Conservation (phyloP, 306 rosid genomes). For the Vigna nakashimae region DNA sequence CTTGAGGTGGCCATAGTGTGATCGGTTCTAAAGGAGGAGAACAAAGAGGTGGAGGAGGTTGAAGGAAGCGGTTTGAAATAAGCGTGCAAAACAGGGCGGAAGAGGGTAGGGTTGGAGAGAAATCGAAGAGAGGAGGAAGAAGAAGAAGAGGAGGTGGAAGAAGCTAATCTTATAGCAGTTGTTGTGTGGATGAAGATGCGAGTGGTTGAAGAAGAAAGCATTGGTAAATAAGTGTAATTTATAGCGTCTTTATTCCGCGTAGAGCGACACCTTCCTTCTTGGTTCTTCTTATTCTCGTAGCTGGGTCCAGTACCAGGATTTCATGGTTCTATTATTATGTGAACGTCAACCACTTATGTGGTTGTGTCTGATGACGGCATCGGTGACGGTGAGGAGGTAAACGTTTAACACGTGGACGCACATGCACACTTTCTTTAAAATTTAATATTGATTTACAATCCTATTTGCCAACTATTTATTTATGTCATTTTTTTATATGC, state of each 20-base stretch:
- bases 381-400: neutral
- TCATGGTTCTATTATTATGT: neutral
- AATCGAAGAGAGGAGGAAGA: conserved; percentile 21
- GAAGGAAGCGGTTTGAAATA: conserved; percentile 31
- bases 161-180: conserved; percentile 7
- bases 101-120: neutral
- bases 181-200: conserved; percentile 40
- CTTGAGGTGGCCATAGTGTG: conserved; percentile 72
- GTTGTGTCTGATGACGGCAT: neutral
- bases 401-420: conserved; percentile 32
- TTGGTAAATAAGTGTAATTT: conserved; percentile 4
- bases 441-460: no score
- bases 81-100: conserved; percentile 21
- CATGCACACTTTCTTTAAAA: neutral
- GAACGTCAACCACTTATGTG: neutral
- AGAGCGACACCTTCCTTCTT: neutral
- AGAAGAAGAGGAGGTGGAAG: conserved; percentile 17
- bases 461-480: no score
- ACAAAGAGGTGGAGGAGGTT: neutral
- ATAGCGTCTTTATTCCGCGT: conserved; percentile 17
- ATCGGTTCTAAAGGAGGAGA: conserved; percentile 36
- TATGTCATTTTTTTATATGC: no score
- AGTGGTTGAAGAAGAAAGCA: conserved; percentile 48
- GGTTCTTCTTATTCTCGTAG: neutral
- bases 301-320: neutral